Evolutionary conservation across 176 grass and related monocot species (phyloP).

Genomic region (Musa schizocarpa): DNA sequence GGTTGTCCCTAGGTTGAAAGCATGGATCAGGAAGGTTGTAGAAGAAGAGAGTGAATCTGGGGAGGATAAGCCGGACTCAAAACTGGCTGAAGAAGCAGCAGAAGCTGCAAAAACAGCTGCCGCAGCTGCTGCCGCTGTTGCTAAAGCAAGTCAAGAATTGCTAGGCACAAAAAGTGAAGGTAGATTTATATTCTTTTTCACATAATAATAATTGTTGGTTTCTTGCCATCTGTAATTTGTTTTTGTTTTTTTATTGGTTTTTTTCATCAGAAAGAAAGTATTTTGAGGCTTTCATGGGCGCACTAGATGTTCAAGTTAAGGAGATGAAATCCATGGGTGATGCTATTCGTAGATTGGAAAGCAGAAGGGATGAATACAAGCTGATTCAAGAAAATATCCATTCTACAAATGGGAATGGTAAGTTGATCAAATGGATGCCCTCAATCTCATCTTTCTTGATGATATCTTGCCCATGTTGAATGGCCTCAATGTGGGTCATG

Average conservation of each 20-base stretch:
- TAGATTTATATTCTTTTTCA: conserved; percentile 16
- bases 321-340: conserved; percentile 70
- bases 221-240: too few relatives aligned
- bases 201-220: too few relatives aligned
- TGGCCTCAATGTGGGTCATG: not conserved
- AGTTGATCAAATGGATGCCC: not conserved
- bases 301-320: conserved; percentile 71
- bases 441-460: not conserved
- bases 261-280: conserved; percentile 56
- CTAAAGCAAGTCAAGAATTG: conserved; percentile 73
- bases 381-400: conserved; percentile 36
- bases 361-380: conserved; percentile 35
- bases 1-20: conserved; percentile 51
- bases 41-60: conserved; percentile 59
- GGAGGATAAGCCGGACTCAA: conserved; percentile 36
- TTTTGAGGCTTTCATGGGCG: conserved; percentile 54
- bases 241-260: not conserved
- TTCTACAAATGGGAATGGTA: conserved; percentile 62
- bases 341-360: conserved; percentile 34
- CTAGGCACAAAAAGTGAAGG: conserved; percentile 77
- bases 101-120: conserved; percentile 64
- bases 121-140: conserved; percentile 49
- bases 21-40: conserved; percentile 57
- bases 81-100: conserved; percentile 60
- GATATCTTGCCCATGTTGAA: not conserved